phyloP scores from a whole-genome alignment of 306 rosid genomes.

The Delonix regia region DNA sequence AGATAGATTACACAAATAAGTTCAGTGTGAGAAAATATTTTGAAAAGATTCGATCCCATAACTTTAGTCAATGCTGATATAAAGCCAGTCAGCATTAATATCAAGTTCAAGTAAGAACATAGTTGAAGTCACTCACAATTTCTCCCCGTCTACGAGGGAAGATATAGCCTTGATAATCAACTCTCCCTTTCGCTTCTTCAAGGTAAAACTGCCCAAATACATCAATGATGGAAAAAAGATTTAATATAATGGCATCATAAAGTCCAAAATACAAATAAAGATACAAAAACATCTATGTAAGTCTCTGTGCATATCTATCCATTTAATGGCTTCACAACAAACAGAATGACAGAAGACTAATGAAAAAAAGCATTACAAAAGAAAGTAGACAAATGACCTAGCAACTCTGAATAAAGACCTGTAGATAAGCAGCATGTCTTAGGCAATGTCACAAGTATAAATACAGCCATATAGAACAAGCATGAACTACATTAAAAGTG shows the following conservation, averaged over 20 bases:
- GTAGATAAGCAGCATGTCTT: conserved; percentile 2
- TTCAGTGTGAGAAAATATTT: not conserved
- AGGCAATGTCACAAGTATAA: not conserved
- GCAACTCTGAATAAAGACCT: not conserved
- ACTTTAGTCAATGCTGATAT: not conserved
- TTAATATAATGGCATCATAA: not conserved
- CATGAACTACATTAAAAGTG: not conserved
- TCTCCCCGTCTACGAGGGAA: conserved; percentile 80
- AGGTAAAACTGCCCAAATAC: conserved; percentile 74
- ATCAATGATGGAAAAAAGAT: conserved; percentile 14
- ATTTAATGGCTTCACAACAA: conserved; percentile 16
- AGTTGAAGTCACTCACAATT: conserved; percentile 58
- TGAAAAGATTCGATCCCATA: not conserved
- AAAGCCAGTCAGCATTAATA: not conserved
- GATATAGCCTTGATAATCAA: conserved; percentile 95
- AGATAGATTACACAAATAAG: not conserved
- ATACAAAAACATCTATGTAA: conserved; percentile 4
- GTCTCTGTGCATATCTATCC: not conserved
- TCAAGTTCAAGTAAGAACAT: conserved; percentile 6
- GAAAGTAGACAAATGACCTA: not conserved
- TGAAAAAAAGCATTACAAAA: conserved; percentile 4
- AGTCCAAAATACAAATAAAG: no score
- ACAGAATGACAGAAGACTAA: not conserved
- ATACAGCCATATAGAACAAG: not conserved
- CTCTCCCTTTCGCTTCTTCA: conserved; percentile 84